Base-by-base conservation (phyloP, 1,284 basidiomycete genomes). In the Heterobasidion occidentale region DNA sequence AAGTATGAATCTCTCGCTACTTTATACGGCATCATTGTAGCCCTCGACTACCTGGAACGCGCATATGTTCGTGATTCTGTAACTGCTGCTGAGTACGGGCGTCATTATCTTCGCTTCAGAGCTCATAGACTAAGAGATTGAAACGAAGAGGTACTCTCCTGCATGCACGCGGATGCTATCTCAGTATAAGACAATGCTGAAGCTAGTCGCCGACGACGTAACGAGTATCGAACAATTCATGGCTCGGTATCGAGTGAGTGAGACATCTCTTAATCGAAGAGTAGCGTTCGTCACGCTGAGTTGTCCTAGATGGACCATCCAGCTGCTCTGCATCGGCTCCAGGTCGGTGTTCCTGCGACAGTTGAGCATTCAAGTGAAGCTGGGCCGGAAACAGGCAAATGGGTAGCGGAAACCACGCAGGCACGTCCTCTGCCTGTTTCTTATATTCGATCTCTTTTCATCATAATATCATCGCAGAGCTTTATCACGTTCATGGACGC, bases 401-500 rank as follows among this genome's bases (percentile, higher is more conserved):
- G 92, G 87, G 94, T 99, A n/a, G 96, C 96, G 5, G 94, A 98
- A 71, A 98, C 95, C 4, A 99, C 97, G 0, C 93, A 97, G 78
- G 93, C 90, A 56, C 59, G 76, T 46, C 45, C 44, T 33, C 2
- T 35, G 50, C 46, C 6, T 56, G 19, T 48, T 42, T 53, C 34
- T 54, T 17, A 54, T 48, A 2, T 9, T 36, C 1, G 33, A 2
- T 51, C 46, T 48, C 11, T 14, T 15, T 27, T 53, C 44, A 46
- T 54, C 35, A 11, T 33, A 34, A 48, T 48, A 9, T 51, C 52
- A 9, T 51, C 52, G 4, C 63, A 96, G 91, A 90, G 86, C 67
- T 99, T 98, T 64, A 99, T 99, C 65, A 98, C 96, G 0, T 95
- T 99, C 63, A 98, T 98, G 92, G 96, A 99, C 65, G 96, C 95